Percentiles rank a stretch among this genome's conserved stretches.
Evolutionary conservation across 257 asterid genomes (phyloP).

Genomic region (Solanum sitiens): DNA sequence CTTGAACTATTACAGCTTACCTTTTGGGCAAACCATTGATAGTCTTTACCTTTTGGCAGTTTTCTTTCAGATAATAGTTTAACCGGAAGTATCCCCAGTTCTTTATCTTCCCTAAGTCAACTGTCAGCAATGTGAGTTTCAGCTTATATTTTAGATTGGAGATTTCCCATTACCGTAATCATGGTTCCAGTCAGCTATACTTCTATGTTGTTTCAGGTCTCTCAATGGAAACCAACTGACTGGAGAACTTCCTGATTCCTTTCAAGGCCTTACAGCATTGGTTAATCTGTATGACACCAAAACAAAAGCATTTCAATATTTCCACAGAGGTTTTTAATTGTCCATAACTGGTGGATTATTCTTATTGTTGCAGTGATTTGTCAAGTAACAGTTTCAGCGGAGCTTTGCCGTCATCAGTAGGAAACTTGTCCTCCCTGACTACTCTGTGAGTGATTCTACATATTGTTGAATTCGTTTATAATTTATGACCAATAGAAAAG

Average conservation of each 20-base stretch:
- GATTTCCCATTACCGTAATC: not conserved
- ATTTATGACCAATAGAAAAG: not conserved
- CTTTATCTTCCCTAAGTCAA: constrained; percentile 55
- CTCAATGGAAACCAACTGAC: constrained; percentile 63
- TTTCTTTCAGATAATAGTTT: constrained; percentile 89
- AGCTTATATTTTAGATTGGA: not conserved
- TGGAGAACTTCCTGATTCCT: constrained; percentile 95
- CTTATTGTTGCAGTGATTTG: constrained; percentile 55
- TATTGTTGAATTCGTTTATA: not conserved
- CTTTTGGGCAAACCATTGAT: constrained; percentile 26
- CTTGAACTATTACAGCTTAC: not conserved
- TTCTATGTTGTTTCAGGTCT: constrained; percentile 41
- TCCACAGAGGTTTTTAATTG: constrained; percentile 1
- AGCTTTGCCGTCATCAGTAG: constrained; percentile 68
- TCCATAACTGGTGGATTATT: constrained; percentile 2
- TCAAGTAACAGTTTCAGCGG: constrained; percentile 84
- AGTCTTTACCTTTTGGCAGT: constrained; percentile 62
- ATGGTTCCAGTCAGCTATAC: not conserved
- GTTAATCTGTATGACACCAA: constrained; percentile 64
- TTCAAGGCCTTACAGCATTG: constrained; percentile 51
- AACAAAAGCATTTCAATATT: not conserved
- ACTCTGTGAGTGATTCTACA: constrained; percentile 55
- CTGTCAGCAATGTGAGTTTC: constrained; percentile 72
- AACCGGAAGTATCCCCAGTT: constrained; percentile 75
- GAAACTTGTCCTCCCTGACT: constrained; percentile 46